Conservation (phyloP, 345 rosid species). For the Salix arbutifolia region DNA sequence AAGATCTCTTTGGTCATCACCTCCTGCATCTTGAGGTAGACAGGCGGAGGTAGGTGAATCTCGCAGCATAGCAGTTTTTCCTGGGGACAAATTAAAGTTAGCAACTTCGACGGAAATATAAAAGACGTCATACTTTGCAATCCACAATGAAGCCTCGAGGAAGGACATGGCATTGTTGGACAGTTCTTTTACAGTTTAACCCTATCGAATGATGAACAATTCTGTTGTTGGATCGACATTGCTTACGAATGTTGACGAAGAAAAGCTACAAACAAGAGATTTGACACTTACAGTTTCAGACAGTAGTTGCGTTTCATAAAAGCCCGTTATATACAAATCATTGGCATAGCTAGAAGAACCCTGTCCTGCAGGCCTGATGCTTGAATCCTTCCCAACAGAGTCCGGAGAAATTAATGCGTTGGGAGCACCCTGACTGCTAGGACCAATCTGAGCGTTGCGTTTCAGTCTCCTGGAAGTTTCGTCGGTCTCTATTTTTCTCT, state of each 20-base stretch:
- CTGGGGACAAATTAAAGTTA: conserved; percentile 38
- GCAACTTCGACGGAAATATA: background rate
- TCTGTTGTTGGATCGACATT: background rate
- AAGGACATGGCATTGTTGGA: background rate
- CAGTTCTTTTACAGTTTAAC: background rate
- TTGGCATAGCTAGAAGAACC: conserved; percentile 58
- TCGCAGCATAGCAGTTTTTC: conserved; percentile 84
- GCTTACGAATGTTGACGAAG: background rate
- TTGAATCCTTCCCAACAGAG: conserved; percentile 35
- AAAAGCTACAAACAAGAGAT: background rate
- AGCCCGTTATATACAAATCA: conserved; percentile 54
- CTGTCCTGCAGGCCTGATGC: conserved; percentile 45
- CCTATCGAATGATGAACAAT: background rate
- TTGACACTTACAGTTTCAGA: conserved; percentile 68
- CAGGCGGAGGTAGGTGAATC: conserved; percentile 63
- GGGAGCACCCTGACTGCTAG: conserved; percentile 41
- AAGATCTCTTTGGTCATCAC: conserved; percentile 70
- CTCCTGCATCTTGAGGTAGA: conserved; percentile 84
- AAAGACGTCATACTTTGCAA: background rate
- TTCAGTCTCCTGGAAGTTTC: conserved; percentile 66
- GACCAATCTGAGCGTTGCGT: conserved; percentile 55
- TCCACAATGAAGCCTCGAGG: background rate
- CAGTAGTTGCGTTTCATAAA: conserved; percentile 58
- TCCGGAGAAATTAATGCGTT: conserved; percentile 40
- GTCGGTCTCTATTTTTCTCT: conserved; percentile 70